Conservation (phyloP, 208 protist genomes). For the Trichomonas gallinae region DNA sequence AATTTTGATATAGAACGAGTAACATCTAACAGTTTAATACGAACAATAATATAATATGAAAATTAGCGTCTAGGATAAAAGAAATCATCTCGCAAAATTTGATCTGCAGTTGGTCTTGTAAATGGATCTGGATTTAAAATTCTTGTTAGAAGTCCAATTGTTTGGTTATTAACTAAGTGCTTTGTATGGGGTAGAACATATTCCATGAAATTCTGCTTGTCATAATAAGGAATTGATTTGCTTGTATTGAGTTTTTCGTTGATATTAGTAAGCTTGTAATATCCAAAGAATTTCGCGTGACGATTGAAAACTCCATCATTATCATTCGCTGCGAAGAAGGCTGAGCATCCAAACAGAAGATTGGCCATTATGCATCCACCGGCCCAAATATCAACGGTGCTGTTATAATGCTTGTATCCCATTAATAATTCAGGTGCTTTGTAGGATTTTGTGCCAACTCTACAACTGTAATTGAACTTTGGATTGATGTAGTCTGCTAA, state of each 20-base stretch:
- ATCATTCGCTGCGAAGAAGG: not conserved
- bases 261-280: not conserved
- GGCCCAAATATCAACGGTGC: not conserved
- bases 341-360: not conserved
- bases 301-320: not conserved
- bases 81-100: not conserved
- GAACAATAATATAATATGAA: not conserved
- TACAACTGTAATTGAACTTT: not conserved
- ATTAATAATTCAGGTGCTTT: constrained; percentile 6
- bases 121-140: not conserved
- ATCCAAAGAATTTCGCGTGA: not conserved
- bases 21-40: too few species aligned
- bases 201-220: not conserved
- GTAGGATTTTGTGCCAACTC: not conserved
- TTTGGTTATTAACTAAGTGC: not conserved
- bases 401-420: not conserved
- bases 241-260: too few species aligned
- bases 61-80: not conserved
- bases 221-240: not conserved
- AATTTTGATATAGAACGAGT: too few species aligned
- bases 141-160: not conserved
- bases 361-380: not conserved
- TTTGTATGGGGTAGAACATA: not conserved
- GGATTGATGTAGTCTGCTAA: not conserved
- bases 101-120: not conserved